Conservation (phyloP, 169 alveolate genomes). For the Eimeria acervulina region DNA sequence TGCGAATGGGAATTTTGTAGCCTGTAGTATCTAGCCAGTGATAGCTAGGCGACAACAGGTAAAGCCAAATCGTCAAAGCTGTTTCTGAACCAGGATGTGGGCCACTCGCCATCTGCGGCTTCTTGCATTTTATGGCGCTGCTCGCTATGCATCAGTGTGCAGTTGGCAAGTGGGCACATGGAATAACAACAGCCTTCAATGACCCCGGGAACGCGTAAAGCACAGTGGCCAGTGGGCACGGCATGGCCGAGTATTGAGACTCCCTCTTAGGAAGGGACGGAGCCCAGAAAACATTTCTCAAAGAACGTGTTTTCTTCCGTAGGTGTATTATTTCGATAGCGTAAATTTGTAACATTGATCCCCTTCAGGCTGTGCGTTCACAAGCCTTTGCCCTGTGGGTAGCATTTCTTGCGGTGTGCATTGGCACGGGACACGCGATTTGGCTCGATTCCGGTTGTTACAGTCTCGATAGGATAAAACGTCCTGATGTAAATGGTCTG, state of each 20-base stretch:
- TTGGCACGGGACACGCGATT: not conserved
- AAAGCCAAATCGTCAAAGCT: not conserved
- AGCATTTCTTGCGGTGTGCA: not conserved
- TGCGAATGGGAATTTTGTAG: not conserved
- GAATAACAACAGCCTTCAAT: not conserved
- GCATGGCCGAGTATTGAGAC: not conserved
- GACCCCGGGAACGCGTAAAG: not conserved
- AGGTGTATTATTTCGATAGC: not conserved
- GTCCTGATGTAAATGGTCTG: too few species aligned
- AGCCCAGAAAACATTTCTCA: not conserved
- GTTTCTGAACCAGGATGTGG: not conserved
- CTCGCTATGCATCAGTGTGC: not conserved
- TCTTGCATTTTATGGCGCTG: not conserved
- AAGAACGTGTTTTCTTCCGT: not conserved
- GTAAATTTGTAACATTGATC: not conserved
- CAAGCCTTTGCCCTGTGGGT: not conserved
- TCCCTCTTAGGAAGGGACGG: not conserved
- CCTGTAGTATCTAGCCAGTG: not conserved
- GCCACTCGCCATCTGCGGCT: not conserved
- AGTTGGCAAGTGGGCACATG: not conserved
- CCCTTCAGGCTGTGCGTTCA: not conserved
- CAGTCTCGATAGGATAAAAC: too few species aligned
- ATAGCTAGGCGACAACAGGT: not conserved
- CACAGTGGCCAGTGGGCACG: not conserved
- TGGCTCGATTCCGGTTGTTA: not conserved